Percentiles rank a stretch among this genome's conserved stretches.
Evolutionary conservation across 2,329 filamentous ascomycete species (phyloP).

Genomic region (Colletotrichum scovillei): DNA sequence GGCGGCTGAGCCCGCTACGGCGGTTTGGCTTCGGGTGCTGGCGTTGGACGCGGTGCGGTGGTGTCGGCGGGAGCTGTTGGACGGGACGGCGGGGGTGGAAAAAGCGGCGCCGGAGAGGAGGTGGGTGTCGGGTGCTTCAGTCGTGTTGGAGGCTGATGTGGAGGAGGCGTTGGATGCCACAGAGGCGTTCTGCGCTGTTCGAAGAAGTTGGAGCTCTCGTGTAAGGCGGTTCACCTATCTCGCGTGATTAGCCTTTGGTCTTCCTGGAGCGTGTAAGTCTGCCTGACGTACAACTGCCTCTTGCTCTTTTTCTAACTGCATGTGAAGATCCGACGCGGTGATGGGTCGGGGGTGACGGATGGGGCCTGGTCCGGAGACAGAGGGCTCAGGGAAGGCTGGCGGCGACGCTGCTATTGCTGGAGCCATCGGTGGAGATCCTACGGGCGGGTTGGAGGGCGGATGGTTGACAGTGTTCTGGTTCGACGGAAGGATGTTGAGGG

Average conservation of each 20-base stretch:
- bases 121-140: constrained; percentile 59
- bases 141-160: constrained; percentile 64
- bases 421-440: constrained; percentile 48
- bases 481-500: constrained; percentile 68
- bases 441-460: constrained; percentile 43
- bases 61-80: constrained; percentile 61
- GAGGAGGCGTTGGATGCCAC: constrained; percentile 75
- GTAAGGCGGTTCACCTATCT: constrained; percentile 89
- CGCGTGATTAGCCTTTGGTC: constrained; percentile 1
- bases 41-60: constrained; percentile 70
- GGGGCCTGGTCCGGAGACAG: constrained; percentile 73
- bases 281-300: constrained; percentile 82
- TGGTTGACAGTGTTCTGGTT: constrained; percentile 63
- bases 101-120: constrained; percentile 69
- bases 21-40: constrained; percentile 63
- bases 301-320: constrained; percentile 93
- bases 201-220: constrained; percentile 87
- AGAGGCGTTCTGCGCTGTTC: constrained; percentile 75
- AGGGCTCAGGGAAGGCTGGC: constrained; percentile 42
- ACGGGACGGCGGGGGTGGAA: constrained; percentile 67
- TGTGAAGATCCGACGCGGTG: constrained; percentile 88
- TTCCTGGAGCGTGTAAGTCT: not conserved
- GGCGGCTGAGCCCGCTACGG: constrained; percentile 51
- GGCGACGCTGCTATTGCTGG: constrained; percentile 38
- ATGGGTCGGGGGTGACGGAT: constrained; percentile 87